Percentiles rank a stretch among this genome's conserved stretches.
Conservation (phyloP, 1,139 yeast genomes). For the Kodamaea suecica region DNA sequence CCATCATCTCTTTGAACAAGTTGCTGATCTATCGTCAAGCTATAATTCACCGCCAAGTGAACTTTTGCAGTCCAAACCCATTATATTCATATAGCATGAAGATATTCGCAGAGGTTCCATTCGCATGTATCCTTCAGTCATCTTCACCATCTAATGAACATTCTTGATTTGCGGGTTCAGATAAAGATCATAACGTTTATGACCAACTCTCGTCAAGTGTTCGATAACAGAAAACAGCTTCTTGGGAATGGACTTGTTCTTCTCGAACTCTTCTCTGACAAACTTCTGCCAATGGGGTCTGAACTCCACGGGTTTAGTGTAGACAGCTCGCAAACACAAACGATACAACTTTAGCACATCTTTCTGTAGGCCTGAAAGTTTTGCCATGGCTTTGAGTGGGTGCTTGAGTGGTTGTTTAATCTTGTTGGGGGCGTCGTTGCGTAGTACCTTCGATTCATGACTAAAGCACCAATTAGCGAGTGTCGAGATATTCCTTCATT, state of each 20-base stretch:
- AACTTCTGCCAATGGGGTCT: conserved; percentile 45
- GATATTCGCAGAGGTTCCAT: neutral
- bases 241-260: conserved; percentile 56
- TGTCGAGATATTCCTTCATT: too few relatives aligned
- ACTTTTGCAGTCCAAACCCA: too few relatives aligned
- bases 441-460: too few relatives aligned
- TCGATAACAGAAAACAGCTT: conserved; percentile 87
- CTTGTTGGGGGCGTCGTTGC: too few relatives aligned
- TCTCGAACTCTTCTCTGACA: conserved; percentile 60
- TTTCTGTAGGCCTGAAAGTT: conserved; percentile 58
- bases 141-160: conserved; percentile 36
- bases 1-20: too few relatives aligned
- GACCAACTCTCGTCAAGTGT: conserved; percentile 76
- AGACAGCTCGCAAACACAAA: conserved; percentile 50
- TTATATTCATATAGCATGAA: too few relatives aligned
- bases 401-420: neutral
- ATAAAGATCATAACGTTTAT: conserved; percentile 68
- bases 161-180: conserved; percentile 65
- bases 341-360: conserved; percentile 66
- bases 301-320: conserved; percentile 51
- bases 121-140: neutral
- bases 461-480: too few relatives aligned
- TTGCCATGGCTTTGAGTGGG: conserved; percentile 32
- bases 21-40: too few relatives aligned
- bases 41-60: too few relatives aligned